phyloP scores from a whole-genome alignment of 1,284 basidiomycete species.

The Papiliotrema nemorosa region DNA sequence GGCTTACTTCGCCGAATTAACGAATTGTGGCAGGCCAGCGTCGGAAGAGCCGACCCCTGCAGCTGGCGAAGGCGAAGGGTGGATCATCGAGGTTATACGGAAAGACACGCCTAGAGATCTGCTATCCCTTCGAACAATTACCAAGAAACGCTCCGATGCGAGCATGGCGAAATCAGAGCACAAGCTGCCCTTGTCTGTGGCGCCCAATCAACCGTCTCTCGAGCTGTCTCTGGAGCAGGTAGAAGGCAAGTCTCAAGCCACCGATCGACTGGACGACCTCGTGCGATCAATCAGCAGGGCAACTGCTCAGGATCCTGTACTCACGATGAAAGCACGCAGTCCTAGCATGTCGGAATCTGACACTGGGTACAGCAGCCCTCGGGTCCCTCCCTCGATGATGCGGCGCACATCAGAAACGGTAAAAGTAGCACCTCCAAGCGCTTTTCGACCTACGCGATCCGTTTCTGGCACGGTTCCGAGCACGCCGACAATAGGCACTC shows the following conservation, averaged over 20 bases:
- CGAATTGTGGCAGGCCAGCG: neutral
- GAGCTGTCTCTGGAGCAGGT: constrained; percentile 29
- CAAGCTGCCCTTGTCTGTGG: constrained; percentile 14
- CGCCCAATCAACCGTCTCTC: constrained; percentile 21
- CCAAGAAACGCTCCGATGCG: constrained; percentile 32
- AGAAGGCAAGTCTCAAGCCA: constrained; percentile 17
- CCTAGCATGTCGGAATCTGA: constrained; percentile 13
- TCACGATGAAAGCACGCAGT: constrained; percentile 10
- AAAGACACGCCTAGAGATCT: constrained; percentile 34
- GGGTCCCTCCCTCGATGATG: neutral
- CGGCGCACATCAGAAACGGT: constrained; percentile 8
- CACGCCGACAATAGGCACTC: neutral
- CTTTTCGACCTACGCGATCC: constrained; percentile 3
- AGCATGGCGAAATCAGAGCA: constrained; percentile 13
- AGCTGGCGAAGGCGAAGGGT: constrained; percentile 4
- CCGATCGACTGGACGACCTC: constrained; percentile 21
- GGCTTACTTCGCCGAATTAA: constrained; percentile 26
- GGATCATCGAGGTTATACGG: constrained; percentile 26
- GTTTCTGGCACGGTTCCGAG: constrained; percentile 2
- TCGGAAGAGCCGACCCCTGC: neutral
- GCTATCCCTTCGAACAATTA: constrained; percentile 26
- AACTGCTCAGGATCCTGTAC: constrained; percentile 20
- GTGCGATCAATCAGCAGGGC: constrained; percentile 29
- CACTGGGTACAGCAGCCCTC: neutral
- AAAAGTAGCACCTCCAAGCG: constrained; percentile 2